These are phyloP conservation scores for Asterella californica DNA, from an alignment of 225 moss, liverwort and hornwort genomes.

Conservation along the genomic window DNA sequence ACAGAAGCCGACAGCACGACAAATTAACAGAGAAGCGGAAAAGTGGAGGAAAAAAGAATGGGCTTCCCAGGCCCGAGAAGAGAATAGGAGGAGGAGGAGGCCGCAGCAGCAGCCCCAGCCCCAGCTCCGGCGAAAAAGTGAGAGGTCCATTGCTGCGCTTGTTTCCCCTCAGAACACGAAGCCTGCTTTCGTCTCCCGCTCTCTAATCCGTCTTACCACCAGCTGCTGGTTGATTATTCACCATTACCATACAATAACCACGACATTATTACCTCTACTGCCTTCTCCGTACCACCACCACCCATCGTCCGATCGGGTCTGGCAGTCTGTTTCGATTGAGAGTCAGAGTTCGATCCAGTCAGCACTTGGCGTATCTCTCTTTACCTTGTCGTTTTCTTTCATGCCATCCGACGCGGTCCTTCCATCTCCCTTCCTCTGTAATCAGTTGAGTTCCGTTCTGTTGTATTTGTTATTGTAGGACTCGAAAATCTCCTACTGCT, in stretches of 20 bases:
- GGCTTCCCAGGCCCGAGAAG: neutral
- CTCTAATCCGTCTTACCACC: neutral
- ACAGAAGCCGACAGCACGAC: neutral
- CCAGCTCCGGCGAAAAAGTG: neutral
- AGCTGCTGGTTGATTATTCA: neutral
- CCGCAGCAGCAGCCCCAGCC: neutral
- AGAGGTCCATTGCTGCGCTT: neutral
- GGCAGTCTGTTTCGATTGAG: neutral
- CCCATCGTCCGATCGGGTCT: neutral
- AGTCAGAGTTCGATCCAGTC: constrained; percentile 10
- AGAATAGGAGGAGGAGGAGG: neutral
- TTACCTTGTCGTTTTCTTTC: neutral
- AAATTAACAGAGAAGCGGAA: neutral
- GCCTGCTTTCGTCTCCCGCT: neutral
- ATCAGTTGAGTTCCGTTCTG: neutral
- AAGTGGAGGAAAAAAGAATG: too few relatives aligned
- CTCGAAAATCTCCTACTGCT: neutral
- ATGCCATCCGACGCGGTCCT: neutral
- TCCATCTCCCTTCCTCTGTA: neutral
- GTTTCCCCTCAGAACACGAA: constrained; percentile 1
- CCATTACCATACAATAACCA: constrained; percentile 4
- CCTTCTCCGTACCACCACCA: neutral
- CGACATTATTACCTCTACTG: neutral
- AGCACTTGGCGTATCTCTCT: neutral
- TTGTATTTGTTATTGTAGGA: neutral